Percentiles rank a stretch among this genome's conserved stretches.
Evolutionary conservation across 225 moss, liverwort and hornwort species (phyloP).

Genomic region (Marchantia paleacea): DNA sequence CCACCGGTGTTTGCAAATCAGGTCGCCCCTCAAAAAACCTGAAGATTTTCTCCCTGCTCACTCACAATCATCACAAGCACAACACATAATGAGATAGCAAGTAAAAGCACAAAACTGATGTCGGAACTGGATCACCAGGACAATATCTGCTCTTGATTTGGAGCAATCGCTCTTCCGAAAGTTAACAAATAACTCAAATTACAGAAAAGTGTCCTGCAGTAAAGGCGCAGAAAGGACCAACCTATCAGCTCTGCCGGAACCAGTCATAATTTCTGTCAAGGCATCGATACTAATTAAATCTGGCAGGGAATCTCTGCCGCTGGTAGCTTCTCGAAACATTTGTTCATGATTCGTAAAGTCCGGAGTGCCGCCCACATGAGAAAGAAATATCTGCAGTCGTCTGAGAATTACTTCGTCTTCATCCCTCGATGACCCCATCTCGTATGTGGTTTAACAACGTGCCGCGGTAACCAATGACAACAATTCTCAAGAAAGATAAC

Average conservation of each 20-base stretch:
- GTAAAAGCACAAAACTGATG: neutral
- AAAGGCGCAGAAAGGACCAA: neutral
- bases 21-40: conserved; percentile 57
- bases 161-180: neutral
- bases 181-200: neutral
- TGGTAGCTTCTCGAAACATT: conserved; percentile 7
- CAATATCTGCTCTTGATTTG: neutral
- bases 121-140: neutral
- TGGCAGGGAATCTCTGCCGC: neutral
- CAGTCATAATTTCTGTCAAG: conserved; percentile 25
- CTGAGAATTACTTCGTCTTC: conserved; percentile 17
- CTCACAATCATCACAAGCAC: neutral
- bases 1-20: conserved; percentile 74
- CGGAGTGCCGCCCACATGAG: conserved; percentile 10
- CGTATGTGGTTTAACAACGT: neutral
- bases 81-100: neutral
- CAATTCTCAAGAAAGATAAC: neutral
- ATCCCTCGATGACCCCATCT: neutral
- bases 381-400: conserved; percentile 9
- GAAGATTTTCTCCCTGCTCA: conserved; percentile 55
- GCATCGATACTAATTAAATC: neutral
- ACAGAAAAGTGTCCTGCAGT: neutral
- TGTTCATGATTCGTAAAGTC: neutral
- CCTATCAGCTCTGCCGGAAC: conserved; percentile 21
- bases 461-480: neutral